Evolutionary conservation across 1,284 basidiomycete species (phyloP).

Genomic region (Xanthoconium separans): DNA sequence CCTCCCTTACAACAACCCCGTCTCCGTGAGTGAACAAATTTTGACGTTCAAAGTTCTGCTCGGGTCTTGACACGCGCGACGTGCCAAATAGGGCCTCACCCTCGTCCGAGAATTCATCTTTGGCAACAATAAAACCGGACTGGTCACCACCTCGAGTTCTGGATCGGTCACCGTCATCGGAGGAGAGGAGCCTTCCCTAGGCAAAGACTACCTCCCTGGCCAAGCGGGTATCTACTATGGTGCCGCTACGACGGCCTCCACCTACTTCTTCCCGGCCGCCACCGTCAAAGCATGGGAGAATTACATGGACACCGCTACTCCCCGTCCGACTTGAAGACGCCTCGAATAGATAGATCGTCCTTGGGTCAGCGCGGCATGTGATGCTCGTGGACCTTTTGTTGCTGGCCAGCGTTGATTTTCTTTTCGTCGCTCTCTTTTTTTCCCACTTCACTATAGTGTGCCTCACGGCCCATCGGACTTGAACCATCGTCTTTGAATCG

Average conservation of each 20-base stretch:
- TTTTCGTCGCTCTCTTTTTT: no score
- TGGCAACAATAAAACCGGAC: slow-evolving; percentile 51
- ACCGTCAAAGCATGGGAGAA: slow-evolving; percentile 58
- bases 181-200: slow-evolving; percentile 47
- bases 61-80: not conserved
- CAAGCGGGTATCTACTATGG: slow-evolving; percentile 55
- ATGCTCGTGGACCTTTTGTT: no score
- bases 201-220: slow-evolving; percentile 47
- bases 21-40: slow-evolving; percentile 53
- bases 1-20: slow-evolving; percentile 49
- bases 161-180: slow-evolving; percentile 45
- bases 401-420: no score
- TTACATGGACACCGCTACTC: slow-evolving; percentile 33
- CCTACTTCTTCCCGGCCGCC: slow-evolving; percentile 49
- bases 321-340: not conserved
- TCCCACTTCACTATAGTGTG: no score
- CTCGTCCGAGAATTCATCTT: slow-evolving; percentile 62
- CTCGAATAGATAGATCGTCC: no score
- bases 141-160: slow-evolving; percentile 36
- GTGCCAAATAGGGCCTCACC: slow-evolving; percentile 43
- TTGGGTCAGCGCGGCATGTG: no score
- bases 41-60: not conserved
- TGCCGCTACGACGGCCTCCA: slow-evolving; percentile 45
- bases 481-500: no score
- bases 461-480: no score